Base-by-base conservation (phyloP, 192 early-diverging fungal genomes). In the Coemansia sp. region DNA sequence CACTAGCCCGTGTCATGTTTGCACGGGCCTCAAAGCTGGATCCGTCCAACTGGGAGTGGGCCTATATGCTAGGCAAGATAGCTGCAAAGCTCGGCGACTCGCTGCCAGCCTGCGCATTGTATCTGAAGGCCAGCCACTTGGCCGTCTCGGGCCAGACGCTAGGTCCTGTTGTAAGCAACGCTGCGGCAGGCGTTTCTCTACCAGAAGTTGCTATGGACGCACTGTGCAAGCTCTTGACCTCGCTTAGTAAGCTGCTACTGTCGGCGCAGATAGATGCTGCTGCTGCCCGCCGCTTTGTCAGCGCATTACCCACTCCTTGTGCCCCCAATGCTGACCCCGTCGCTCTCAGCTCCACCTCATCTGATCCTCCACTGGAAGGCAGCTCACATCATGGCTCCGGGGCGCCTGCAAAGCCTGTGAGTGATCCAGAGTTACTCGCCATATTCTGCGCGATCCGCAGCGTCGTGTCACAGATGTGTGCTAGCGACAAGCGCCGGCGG, bases 31-130 rank as follows among this genome's bases (percentile, higher is more conserved):
- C 68, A 11, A 63, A 29, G 5, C 59, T 78, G 15, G 76, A 78
- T 19, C 15, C 73, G 7, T 38, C 51, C 10, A 68, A 60, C 67
- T 84, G 81, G 81, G 75, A 62, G 55, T 68, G 62, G 46, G 17
- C 53, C 3, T 84, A 84, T 17, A 68, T 78, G 76, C 41, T 78
- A 3, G 81, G 69, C 32, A 84, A 84, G 59, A 23, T 70, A 1
- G 50, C 53, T 31, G 57, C 69, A n/a, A 84, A 84, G 62, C 64
- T 77, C 1, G 63, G 60, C 42, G 44, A 72, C 5, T 41, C 71
- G 1, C 59, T 66, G 29, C 36, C 69, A 4, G 75, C 81, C 3
- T 84, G 81, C 23, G 69, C 73, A 2, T 53, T 73, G 46, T 84
- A 84, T 29, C 19, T 84, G 37, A 84, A 84, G 39, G 69, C 73